Evolutionary conservation across 2,329 filamentous ascomycete species (phyloP), one percentile per base, ranked within the genome.

Genomic region (Diaporthe ilicicola): DNA sequence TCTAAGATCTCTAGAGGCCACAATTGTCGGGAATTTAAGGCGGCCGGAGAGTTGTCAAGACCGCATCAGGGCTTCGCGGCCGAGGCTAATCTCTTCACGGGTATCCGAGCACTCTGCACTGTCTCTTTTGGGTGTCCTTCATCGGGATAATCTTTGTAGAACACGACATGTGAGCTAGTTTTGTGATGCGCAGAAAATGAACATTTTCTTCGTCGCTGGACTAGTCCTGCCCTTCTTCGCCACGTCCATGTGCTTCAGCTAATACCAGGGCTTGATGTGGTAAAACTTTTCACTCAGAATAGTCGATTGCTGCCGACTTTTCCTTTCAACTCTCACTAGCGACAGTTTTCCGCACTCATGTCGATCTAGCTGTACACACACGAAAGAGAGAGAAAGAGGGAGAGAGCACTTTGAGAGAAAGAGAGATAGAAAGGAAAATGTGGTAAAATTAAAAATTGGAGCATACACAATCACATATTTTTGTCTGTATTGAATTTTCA

Each of bases 61-160:
- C 59, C 59, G 5, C 27, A 48, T 48, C 44, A 32, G 59, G 59
- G 42, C 29, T 29, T 10, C 12, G 24, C n/a, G 17, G 59, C 59
- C 59, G 42, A 42, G 19, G 29, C 59, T 48, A 62, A 62, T 48
- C 59, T 62, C 59, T 48, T 62, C 59, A 62, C 29, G 19, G 59
- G 42, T 62, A 48, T 62, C 59, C 42, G 27, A 62, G 59, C 59
- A 13, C 29, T 24, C 13, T 37, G n/a, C 24, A 15, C 42, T 48
- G 42, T 17, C 7, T 24, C 39, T 34, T 17, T n/a, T 42, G 42
- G 42, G 5, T 37, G 46, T 34, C 32, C 15, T 7, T 29, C 22
- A 48, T 48, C 59, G 29, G 27, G 27, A 48, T 48, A 48, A 62
- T 62, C 42, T 37, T 48, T 48, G 42, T 5, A 62, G 27, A 34